Percentiles rank a stretch among this genome's conserved stretches.
Evolutionary conservation across 495 filamentous ascomycete genomes (phyloP).

Genomic region (Penicillium verhagenii): DNA sequence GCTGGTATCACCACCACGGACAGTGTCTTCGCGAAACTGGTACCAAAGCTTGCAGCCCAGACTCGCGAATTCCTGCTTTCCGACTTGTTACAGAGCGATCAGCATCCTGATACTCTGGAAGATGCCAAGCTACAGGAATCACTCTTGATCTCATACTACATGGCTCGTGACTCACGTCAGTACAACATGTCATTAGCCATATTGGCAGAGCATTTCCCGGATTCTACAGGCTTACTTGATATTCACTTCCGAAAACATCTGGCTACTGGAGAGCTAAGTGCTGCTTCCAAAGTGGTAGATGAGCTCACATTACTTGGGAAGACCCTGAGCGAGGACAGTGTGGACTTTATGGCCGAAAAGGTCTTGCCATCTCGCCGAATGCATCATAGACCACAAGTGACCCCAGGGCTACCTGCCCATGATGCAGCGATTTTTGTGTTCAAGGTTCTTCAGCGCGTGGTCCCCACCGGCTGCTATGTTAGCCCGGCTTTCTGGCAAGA

Average conservation of each 20-base stretch:
- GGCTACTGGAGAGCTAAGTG: constrained; percentile 31
- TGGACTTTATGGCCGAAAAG: constrained; percentile 37
- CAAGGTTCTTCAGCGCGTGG: constrained; percentile 35
- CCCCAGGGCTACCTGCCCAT: constrained; percentile 11
- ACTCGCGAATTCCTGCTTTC: constrained; percentile 56
- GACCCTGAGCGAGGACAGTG: constrained; percentile 28
- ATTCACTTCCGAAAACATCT: constrained; percentile 47
- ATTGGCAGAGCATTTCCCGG: constrained; percentile 36
- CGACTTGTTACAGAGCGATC: constrained; percentile 63
- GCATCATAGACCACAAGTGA: constrained; percentile 23
- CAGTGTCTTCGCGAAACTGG: constrained; percentile 57
- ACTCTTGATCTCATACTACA: constrained; percentile 51
- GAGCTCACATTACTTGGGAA: constrained; percentile 32
- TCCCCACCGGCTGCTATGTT: constrained; percentile 30
- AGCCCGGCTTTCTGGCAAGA: constrained; percentile 40
- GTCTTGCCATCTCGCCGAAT: constrained; percentile 33
- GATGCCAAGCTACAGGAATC: constrained; percentile 58
- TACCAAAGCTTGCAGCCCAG: constrained; percentile 56
- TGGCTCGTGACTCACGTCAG: constrained; percentile 47
- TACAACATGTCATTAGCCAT: constrained; percentile 55
- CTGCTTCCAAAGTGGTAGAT: constrained; percentile 37
- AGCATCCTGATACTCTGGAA: constrained; percentile 74
- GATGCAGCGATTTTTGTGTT: constrained; percentile 37
- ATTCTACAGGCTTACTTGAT: constrained; percentile 29
- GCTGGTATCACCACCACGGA: constrained; percentile 57